Evolutionary conservation across 2,329 filamentous ascomycete genomes (phyloP).

Genomic region (Fusarium sp.): DNA sequence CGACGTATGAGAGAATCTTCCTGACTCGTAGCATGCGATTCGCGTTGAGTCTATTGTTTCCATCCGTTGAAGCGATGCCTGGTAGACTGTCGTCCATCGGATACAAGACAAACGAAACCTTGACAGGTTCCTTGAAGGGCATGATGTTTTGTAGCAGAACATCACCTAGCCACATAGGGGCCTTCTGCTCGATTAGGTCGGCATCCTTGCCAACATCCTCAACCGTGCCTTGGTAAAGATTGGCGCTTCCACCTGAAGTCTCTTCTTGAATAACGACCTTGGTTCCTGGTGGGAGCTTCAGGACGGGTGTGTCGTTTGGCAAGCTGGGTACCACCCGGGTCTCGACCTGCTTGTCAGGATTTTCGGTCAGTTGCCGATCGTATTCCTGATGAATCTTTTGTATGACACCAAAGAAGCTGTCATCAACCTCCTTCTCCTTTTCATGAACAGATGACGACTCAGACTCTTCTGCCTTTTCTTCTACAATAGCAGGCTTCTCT

Average conservation of each 20-base stretch:
- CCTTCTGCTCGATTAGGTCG: conserved; percentile 85
- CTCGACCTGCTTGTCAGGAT: conserved; percentile 65
- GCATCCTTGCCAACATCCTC: conserved; percentile 79
- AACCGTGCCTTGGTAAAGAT: conserved; percentile 92
- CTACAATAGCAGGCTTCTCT: conserved; percentile 77
- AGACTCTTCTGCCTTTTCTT: conserved; percentile 80
- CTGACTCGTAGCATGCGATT: conserved; percentile 96
- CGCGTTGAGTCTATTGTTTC: conserved; percentile 91
- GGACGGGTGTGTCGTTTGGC: conserved; percentile 78
- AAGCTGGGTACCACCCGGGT: conserved; percentile 75
- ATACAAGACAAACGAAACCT: conserved; percentile 93
- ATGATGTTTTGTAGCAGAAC: conserved; percentile 85
- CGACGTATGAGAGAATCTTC: conserved; percentile 93
- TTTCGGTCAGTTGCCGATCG: conserved; percentile 71
- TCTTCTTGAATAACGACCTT: conserved; percentile 78
- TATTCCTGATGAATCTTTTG: conserved; percentile 80
- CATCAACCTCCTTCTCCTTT: conserved; percentile 78
- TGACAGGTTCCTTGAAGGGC: conserved; percentile 89
- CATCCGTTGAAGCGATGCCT: conserved; percentile 77
- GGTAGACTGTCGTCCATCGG: conserved; percentile 78
- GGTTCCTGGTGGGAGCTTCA: conserved; percentile 76
- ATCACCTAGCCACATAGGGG: conserved; percentile 92
- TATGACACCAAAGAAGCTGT: conserved; percentile 77
- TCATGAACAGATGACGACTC: conserved; percentile 73
- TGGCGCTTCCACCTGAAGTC: conserved; percentile 75